Conservation (phyloP, 495 filamentous ascomycete genomes). For the Tuber magnatum region DNA sequence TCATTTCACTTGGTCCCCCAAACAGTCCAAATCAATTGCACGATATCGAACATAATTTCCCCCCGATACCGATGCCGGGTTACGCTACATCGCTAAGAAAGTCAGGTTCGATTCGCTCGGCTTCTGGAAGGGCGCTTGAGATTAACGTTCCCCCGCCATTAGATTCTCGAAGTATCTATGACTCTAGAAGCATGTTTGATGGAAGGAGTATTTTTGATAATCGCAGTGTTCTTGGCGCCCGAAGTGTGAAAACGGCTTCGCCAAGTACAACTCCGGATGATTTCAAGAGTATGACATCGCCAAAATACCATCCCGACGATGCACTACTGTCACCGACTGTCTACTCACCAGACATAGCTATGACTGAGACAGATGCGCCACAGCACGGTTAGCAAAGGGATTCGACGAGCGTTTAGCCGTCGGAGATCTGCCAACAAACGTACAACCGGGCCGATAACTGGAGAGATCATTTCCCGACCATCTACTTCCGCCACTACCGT, state of each 20-base stretch:
- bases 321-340: neutral
- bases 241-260: neutral
- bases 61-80: neutral
- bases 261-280: neutral
- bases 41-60: neutral
- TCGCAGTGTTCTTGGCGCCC: neutral
- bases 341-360: neutral
- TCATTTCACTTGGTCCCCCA: constrained; percentile 1
- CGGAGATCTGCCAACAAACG: constrained; percentile 29
- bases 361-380: constrained; percentile 23
- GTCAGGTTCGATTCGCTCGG: neutral
- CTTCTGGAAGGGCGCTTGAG: constrained; percentile 11
- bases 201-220: neutral
- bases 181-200: neutral
- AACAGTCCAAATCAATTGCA: neutral
- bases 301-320: neutral
- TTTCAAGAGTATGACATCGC: constrained; percentile 3
- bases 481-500: constrained; percentile 18
- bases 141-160: constrained; percentile 26
- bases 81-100: constrained; percentile 1
- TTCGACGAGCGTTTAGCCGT: constrained; percentile 37
- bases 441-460: constrained; percentile 18
- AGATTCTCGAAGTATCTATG: constrained; percentile 14
- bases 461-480: constrained; percentile 32
- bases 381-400: constrained; percentile 23